Evolutionary conservation across 73 alveolate genomes (phyloP).

Genomic region (Paramecium octaurelia): DNA sequence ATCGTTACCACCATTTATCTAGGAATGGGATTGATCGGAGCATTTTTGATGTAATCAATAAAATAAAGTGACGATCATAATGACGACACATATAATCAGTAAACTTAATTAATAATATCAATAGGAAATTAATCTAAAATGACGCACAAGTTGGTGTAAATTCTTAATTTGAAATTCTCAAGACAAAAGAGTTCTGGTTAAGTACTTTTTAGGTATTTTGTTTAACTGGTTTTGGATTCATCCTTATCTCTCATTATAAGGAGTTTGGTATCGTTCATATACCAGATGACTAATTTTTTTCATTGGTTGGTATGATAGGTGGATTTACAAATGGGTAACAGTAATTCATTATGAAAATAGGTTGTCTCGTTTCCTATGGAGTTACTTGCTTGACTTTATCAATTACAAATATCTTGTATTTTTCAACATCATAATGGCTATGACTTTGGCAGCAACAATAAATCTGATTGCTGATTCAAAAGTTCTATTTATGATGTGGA

Average conservation of each 20-base stretch:
- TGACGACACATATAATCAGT: background rate
- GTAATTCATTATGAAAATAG: background rate
- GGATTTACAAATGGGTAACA: slow-evolving; percentile 25
- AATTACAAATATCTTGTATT: background rate
- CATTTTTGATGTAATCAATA: background rate
- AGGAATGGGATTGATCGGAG: background rate
- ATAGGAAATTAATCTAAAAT: background rate
- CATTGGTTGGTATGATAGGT: slow-evolving; percentile 31
- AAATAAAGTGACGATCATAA: background rate
- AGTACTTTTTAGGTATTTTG: slow-evolving; percentile 12
- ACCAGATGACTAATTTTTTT: background rate
- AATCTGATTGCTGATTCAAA: slow-evolving; percentile 9
- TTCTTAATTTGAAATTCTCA: background rate
- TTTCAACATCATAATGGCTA: background rate
- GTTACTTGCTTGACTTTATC: background rate
- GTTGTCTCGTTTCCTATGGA: background rate
- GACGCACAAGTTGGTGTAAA: background rate
- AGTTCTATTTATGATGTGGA: background rate
- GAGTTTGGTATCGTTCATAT: background rate
- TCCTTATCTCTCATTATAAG: background rate
- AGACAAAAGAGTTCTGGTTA: background rate
- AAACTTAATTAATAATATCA: background rate
- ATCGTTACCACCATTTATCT: background rate
- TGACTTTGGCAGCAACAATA: background rate
- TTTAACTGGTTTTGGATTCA: slow-evolving; percentile 40